These are phyloP conservation scores for Podospora anserina DNA, from an alignment of 495 filamentous ascomycete genomes.

Conservation along the genomic window DNA sequence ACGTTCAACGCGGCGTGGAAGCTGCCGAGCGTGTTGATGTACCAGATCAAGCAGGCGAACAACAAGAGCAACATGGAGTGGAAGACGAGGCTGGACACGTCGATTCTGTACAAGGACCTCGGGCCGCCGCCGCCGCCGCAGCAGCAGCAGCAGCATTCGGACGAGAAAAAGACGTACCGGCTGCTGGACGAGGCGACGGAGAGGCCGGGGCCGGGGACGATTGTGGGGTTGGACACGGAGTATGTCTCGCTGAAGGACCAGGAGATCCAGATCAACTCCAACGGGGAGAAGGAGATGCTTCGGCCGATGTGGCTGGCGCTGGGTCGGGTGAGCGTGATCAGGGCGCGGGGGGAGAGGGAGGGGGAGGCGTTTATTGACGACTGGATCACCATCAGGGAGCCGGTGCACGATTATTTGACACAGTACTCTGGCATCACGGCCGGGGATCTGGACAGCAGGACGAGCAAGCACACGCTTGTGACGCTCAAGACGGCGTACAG, in stretches of 20 bases:
- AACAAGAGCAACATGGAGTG: slow-evolving; percentile 78
- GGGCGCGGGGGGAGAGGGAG: slow-evolving; percentile 70
- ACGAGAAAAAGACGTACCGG: slow-evolving; percentile 47
- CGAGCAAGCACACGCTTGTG: slow-evolving; percentile 75
- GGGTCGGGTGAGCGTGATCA: slow-evolving; percentile 81
- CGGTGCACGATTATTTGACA: slow-evolving; percentile 94
- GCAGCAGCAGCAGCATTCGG: slow-evolving; percentile 24
- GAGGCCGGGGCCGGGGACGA: slow-evolving; percentile 63
- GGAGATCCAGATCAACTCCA: slow-evolving; percentile 89
- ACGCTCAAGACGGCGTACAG: slow-evolving; percentile 91
- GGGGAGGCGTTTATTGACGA: slow-evolving; percentile 92
- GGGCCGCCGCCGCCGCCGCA: slow-evolving; percentile 14
- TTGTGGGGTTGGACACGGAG: slow-evolving; percentile 90
- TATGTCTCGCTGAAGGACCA: slow-evolving; percentile 88
- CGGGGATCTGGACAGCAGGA: slow-evolving; percentile 73
- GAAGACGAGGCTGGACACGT: slow-evolving; percentile 79
- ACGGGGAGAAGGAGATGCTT: slow-evolving; percentile 81
- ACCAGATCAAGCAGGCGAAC: slow-evolving; percentile 71
- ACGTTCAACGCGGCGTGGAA: slow-evolving; percentile 90
- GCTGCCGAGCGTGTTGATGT: slow-evolving; percentile 78
- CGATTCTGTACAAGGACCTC: slow-evolving; percentile 69
- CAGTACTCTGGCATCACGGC: slow-evolving; percentile 84
- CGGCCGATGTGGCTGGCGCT: slow-evolving; percentile 79
- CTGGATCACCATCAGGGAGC: slow-evolving; percentile 86
- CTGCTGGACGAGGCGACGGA: slow-evolving; percentile 62